phyloP scores from a whole-genome alignment of 108 stramenopile genomes.

The Fragilariopsis cylindrus region DNA sequence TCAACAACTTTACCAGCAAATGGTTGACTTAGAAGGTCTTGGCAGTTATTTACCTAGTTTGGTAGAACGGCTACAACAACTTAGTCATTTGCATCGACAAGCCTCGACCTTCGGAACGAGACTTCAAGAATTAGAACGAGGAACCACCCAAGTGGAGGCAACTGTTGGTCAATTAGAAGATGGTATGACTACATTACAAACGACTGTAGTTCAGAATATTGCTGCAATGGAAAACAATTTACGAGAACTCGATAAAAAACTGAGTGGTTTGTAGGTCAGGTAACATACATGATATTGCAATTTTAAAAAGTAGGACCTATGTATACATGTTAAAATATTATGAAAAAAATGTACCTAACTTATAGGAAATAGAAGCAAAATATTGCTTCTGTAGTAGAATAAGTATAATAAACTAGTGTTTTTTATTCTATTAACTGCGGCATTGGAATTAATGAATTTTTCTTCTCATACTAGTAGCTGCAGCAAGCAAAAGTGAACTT shows the following conservation, averaged over 20 bases:
- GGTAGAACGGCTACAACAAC: conserved; percentile 59
- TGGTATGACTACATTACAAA: conserved; percentile 53
- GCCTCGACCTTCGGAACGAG: conserved; percentile 57
- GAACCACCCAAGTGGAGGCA: conserved; percentile 40
- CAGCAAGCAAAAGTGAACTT: no score
- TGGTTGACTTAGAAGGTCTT: conserved; percentile 73
- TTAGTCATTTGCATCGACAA: conserved; percentile 61
- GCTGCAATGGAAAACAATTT: conserved; percentile 64
- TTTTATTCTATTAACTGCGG: no score
- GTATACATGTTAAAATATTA: no score
- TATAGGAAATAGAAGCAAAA: no score
- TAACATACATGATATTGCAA: neutral
- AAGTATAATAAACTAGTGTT: no score
- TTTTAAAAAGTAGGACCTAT: no score
- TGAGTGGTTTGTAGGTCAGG: conserved; percentile 24
- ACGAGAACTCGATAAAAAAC: conserved; percentile 61
- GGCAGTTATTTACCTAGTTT: conserved; percentile 61
- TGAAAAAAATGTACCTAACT: no score
- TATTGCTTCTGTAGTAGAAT: no score
- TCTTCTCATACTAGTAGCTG: no score
- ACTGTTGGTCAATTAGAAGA: conserved; percentile 49
- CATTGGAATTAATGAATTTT: no score
- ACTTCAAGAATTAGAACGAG: conserved; percentile 49
- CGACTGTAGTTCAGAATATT: conserved; percentile 58
- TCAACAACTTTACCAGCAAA: conserved; percentile 63